These are phyloP conservation scores for Streptanthus diversifolius DNA, from an alignment of 345 rosid genomes.

Conservation along the genomic window DNA sequence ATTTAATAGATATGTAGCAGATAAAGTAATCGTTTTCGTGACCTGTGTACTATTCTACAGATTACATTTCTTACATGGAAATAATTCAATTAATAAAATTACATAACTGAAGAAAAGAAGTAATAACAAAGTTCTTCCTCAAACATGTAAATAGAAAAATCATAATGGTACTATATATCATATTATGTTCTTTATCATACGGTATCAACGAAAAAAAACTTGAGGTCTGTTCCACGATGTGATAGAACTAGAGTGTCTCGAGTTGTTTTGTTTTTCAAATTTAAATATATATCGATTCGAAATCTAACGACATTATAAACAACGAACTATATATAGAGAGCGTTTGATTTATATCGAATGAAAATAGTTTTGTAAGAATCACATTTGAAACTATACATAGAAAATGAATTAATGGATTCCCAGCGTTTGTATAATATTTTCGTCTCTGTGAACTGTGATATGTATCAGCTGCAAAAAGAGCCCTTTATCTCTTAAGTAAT, in stretches of 20 bases:
- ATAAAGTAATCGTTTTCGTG: background rate
- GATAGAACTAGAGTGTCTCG: background rate
- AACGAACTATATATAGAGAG: background rate
- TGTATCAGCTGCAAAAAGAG: conserved; percentile 6
- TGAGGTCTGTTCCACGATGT: background rate
- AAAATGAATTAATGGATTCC: background rate
- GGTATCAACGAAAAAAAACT: background rate
- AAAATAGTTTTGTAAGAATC: background rate
- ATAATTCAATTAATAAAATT: background rate
- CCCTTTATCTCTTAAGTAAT: conserved; percentile 15
- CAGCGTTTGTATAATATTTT: background rate
- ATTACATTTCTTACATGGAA: background rate
- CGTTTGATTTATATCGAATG: background rate
- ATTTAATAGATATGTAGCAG: background rate
- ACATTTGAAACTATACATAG: background rate
- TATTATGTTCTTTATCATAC: background rate
- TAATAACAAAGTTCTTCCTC: background rate
- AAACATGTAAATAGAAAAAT: background rate
- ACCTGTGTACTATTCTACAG: background rate
- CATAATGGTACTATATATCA: background rate
- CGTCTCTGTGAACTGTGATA: background rate
- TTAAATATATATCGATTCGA: background rate
- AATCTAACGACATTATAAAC: background rate
- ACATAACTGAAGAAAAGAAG: background rate
- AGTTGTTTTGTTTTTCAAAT: background rate